Base-by-base conservation (phyloP, 2,329 filamentous ascomycete genomes). In the Penicillium crustosum region DNA sequence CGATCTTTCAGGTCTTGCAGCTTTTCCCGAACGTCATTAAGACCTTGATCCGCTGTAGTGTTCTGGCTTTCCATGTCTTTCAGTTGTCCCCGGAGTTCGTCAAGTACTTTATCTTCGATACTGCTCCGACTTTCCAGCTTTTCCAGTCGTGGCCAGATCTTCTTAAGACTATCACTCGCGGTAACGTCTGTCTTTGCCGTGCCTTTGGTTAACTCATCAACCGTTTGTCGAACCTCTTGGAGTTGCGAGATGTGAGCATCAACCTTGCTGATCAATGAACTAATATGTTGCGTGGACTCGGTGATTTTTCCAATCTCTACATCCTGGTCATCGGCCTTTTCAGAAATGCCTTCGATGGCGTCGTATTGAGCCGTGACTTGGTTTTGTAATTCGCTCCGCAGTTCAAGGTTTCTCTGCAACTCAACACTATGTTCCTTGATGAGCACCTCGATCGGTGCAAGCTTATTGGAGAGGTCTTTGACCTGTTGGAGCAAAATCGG, bases 231-330 rank as follows among this genome's bases (percentile, higher is more conserved):
- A 19, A 47, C 10, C 1, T 19, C 17, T 35, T 36, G 7, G 5
- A 53, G 31, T 17, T 27, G 12, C 12, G 29, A 45, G 29, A 45
- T 27, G 10, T 53, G 41, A 4, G 3, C 27, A 19, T 53, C 27
- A 17, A 53, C 3, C 12, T 8, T 48, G 1, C 10, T 5, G 13
- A 31, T 55, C 10, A 66, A 31, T 15, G 57, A 56, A 6, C 60
- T 49, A 15, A 63, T 21, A 27, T 29, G 52, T 9, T 3, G 15
- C 33, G 53, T 53, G 6, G 61, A 23, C 6, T 49, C 17, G 1
- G 47, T 33, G 4, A 64, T 19, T 3, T 60, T 49, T 38, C 58
- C 45, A 4, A 66, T 54, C 4, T 65, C 17, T 21, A 10, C 55
- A 21, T 7, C 10, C 23, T 35, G 35, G 1, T 53, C 42, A 42